Base-by-base conservation (phyloP, 2,329 filamentous ascomycete genomes). In the Sclerotinia sclerotiorum region DNA sequence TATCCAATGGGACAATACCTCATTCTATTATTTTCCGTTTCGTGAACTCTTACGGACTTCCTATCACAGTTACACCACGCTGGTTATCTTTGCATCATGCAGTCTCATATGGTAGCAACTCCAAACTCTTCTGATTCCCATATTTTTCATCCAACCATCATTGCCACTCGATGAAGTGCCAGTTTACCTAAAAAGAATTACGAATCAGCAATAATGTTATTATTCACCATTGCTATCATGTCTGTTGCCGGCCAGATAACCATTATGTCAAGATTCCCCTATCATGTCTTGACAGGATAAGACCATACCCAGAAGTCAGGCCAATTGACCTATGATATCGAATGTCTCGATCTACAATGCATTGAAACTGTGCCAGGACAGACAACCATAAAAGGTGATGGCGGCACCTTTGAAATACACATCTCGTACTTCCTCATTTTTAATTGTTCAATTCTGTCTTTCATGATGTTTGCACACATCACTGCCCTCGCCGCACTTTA, bases 381-480 rank as follows among this genome's bases (percentile, higher is more conserved):
- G 15, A 48, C 1, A 39, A 39, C 21, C 49, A 66, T 69, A 69
- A 61, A 60, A 46, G 24, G 49, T 35, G 24, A 21, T 32, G n/a
- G 13, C 39, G 7, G 35, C 24, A 39, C 24, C 55, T 61, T 29
- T 44, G 15, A 39, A 35, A 21, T n/a, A 27, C 39, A 19, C 19
- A 19, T 29, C 24, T 52, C 32, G 46, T 42, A 52, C n/a, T 24
- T 39, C 21, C 46, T 58, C 54, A 56, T 65, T 29, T 49, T 55
- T 57, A 51, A 42, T 39, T 66, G 48, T 65, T n/a, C 32, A n/a
- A 7, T 46, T 49, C 17, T 44, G 19, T 24, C 35, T 49, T 32
- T 48, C 68, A 74, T 67, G 65, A 77, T 77, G 76, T 71, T 76
- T 39, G 62, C 72, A 24, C 72, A 73, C 29, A 62, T 76, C 68